phyloP scores from a whole-genome alignment of 164 flowering plant species.

The Brasenia schreberi region DNA sequence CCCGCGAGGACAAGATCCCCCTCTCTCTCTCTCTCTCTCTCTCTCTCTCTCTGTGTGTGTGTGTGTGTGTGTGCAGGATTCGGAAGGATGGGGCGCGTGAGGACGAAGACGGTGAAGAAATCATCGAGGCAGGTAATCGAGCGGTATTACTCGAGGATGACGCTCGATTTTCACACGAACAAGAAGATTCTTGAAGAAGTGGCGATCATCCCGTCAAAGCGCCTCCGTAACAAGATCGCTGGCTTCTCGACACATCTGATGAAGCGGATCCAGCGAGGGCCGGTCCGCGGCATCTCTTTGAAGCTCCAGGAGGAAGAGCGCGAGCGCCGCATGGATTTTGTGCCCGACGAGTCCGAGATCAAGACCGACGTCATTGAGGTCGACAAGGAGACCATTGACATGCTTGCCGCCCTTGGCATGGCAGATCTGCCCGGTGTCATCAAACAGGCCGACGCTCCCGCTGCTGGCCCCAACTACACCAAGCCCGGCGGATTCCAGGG shows the following conservation, averaged over 20 bases:
- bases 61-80: too few relatives aligned
- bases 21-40: not conserved
- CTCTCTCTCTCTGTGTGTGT: not conserved
- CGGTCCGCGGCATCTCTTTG: constrained; percentile 64
- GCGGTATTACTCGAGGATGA: constrained; percentile 64
- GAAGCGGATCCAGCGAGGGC: constrained; percentile 67
- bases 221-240: constrained; percentile 74
- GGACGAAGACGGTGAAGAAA: constrained; percentile 74
- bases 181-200: constrained; percentile 69
- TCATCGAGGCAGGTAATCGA: constrained; percentile 67
- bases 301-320: constrained; percentile 75
- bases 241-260: constrained; percentile 70
- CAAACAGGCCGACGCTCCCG: constrained; percentile 23
- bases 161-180: constrained; percentile 73
- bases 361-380: constrained; percentile 42
- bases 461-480: constrained; percentile 7
- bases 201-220: constrained; percentile 62
- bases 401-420: constrained; percentile 66
- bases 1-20: too few relatives aligned
- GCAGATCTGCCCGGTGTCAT: constrained; percentile 52
- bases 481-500: constrained; percentile 15
- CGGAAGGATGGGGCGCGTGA: constrained; percentile 51
- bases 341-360: constrained; percentile 66
- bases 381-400: constrained; percentile 64
- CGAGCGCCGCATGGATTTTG: constrained; percentile 77